phyloP scores from a whole-genome alignment of 2,329 filamentous ascomycete genomes.

The Thelonectria discophora region DNA sequence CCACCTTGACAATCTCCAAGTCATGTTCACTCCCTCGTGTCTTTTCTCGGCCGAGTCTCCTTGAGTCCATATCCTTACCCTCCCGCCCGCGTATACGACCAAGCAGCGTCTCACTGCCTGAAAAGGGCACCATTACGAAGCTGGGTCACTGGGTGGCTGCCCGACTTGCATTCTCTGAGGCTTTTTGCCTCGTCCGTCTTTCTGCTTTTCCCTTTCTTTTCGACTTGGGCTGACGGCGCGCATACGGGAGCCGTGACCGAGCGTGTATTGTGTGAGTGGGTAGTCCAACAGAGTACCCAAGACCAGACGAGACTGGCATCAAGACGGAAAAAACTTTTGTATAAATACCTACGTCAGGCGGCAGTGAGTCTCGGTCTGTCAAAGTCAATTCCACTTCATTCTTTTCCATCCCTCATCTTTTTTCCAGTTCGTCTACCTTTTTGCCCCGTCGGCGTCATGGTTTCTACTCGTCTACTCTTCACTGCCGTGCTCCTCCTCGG shows the following conservation, averaged over 20 bases:
- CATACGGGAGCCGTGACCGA: background rate
- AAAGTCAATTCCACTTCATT: background rate
- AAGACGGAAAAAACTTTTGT: background rate
- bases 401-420: too few species aligned
- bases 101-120: background rate
- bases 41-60: background rate
- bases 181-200: background rate
- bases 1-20: background rate
- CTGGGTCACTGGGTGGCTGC: background rate
- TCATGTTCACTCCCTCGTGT: background rate
- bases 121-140: background rate
- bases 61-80: background rate
- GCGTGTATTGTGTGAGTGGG: background rate
- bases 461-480: background rate
- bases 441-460: background rate
- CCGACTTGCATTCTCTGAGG: background rate
- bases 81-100: background rate
- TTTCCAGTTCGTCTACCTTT: background rate
- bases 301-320: background rate
- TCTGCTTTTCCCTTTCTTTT: background rate
- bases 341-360: constrained; percentile 5
- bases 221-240: background rate
- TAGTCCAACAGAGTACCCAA: background rate
- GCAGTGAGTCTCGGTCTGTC: background rate
- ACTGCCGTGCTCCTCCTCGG: background rate